phyloP scores from a whole-genome alignment of 2,329 filamentous ascomycete species.

The Exophiala xenobiotica region DNA sequence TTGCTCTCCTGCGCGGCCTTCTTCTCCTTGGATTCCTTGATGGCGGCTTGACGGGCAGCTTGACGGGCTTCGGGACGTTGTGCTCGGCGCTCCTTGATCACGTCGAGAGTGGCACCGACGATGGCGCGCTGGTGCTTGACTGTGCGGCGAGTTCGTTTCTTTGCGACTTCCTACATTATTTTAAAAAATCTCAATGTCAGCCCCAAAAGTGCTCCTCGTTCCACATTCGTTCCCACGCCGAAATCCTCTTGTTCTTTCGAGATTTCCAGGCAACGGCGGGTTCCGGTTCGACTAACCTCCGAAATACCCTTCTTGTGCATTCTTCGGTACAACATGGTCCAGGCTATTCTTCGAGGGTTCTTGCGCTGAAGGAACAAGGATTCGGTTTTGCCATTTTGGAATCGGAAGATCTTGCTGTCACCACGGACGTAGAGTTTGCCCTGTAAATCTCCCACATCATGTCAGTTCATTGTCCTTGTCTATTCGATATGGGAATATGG shows the following conservation, averaged over 20 bases:
- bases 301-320: constrained; percentile 99
- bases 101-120: constrained; percentile 97
- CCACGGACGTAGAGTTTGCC: constrained; percentile 99
- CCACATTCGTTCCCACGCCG: too few relatives aligned
- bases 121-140: constrained; percentile 99
- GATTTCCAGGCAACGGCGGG: too few relatives aligned
- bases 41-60: constrained; percentile 83
- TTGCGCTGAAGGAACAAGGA: constrained; percentile 99
- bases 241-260: too few relatives aligned
- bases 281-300: too few relatives aligned
- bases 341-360: constrained; percentile 99
- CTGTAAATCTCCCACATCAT: constrained; percentile 49
- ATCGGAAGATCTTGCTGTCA: constrained; percentile 99
- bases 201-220: neutral
- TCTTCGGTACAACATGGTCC: constrained; percentile 97
- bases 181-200: neutral
- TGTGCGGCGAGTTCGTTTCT: constrained; percentile 97
- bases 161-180: constrained; percentile 83
- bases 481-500: constrained; percentile 10
- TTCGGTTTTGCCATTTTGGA: constrained; percentile 99
- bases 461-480: constrained; percentile 16
- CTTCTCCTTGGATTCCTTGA: constrained; percentile 99
- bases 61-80: constrained; percentile 93
- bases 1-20: constrained; percentile 79
- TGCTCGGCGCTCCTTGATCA: constrained; percentile 98